Evolutionary conservation across 192 early-diverging fungal species (phyloP), one percentile per base, ranked within the genome.

Genomic region (Coemansia sp.): DNA sequence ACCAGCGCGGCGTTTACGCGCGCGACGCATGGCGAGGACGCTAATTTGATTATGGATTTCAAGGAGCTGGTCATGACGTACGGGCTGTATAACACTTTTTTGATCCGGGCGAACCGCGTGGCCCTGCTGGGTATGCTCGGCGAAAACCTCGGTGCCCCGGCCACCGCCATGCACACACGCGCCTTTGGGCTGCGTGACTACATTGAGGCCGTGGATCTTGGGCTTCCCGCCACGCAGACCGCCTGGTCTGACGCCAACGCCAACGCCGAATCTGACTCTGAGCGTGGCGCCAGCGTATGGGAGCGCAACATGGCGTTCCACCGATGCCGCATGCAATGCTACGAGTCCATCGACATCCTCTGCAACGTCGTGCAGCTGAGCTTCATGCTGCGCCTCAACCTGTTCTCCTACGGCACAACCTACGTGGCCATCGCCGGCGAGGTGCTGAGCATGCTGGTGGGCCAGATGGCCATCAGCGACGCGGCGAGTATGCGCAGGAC

Each of bases 41-140:
- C 37, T 10, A 76, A 76, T 52, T 7, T 68, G 55, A 27, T 66
- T 12, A 76, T 76, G 73, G 66, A 66, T 17, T 76, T 76, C 40
- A 76, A 76, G 53, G 73, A 76, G 67, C 67, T 76, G n/a, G 67
- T 69, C 21, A 76, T 76, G 73, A 76, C 57, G 2, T 68, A 64
- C 27, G 66, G 62, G 8, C 47, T 76, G 33, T 76, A 76, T 39
- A 69, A 67, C n/a, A 66, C 67, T 10, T 57, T 76, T 42, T 24
- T 76, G 55, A 66, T 76, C 45, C 66, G 73, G 13, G 73, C 73
- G 17, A 76, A 76, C 52, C 73, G 73, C 33, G 67, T 76, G 15
- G 73, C 73, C 3, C 41, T 76, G 38, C 42, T 76, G 33, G 67
- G 62, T 1, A 76, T 76, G 73, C 59, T 76, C 11, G 37, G 54